Evolutionary conservation across 148 eudicot genomes (phyloP).

Genomic region (Agrostemma githago): DNA sequence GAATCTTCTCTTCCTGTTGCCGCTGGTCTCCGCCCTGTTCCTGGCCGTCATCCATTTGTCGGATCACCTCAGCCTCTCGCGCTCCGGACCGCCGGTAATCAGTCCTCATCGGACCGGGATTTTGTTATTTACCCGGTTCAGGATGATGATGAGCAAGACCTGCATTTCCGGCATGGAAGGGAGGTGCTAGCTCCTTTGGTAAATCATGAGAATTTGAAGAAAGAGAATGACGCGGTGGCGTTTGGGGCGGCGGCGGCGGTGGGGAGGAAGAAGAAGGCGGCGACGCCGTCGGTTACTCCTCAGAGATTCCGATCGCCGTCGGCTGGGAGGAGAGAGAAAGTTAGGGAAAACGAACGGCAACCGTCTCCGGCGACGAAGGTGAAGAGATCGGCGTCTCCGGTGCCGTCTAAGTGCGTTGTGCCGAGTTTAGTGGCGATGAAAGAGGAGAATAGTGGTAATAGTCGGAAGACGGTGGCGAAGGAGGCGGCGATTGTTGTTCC

Average conservation of each 20-base stretch:
- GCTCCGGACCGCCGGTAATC: constrained; percentile 31
- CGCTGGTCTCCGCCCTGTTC: constrained; percentile 51
- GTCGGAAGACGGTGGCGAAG: constrained; percentile 35
- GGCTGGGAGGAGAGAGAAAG: constrained; percentile 21
- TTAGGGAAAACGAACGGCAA: constrained; percentile 43
- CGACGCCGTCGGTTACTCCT: constrained; percentile 22
- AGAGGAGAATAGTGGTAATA: constrained; percentile 63
- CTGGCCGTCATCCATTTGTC: constrained; percentile 61
- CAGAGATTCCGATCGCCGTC: constrained; percentile 73
- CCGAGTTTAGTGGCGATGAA: constrained; percentile 72
- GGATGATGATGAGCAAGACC: constrained; percentile 36
- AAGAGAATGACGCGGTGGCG: constrained; percentile 6
- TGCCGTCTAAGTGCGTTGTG: constrained; percentile 82
- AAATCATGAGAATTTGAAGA: constrained; percentile 18
- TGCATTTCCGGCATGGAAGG: background rate
- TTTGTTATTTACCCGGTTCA: constrained; percentile 64
- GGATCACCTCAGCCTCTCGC: constrained; percentile 56
- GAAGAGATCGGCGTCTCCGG: constrained; percentile 87
- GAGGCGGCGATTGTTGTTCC: constrained; percentile 88
- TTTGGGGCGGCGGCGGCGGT: constrained; percentile 24
- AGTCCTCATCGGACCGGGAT: constrained; percentile 26
- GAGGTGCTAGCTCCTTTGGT: constrained; percentile 23
- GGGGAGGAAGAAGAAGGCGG: constrained; percentile 14
- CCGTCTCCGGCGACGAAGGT: constrained; percentile 72
- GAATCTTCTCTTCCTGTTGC: constrained; percentile 50